phyloP scores from a whole-genome alignment of 805 yeast species.

The Lipomyces sp. region DNA sequence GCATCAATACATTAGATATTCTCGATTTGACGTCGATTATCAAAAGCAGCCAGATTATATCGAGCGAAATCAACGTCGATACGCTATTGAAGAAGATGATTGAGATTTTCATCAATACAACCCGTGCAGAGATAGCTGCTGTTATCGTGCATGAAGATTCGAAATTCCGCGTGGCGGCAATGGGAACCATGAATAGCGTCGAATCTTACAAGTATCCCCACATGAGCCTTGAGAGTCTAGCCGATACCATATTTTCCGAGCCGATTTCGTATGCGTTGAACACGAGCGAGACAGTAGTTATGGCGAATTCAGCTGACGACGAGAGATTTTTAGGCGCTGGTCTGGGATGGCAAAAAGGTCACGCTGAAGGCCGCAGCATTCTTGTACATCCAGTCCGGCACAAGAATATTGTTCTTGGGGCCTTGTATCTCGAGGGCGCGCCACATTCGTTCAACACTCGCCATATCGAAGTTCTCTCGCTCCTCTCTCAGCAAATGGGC shows the following conservation, averaged over 20 bases:
- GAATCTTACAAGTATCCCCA: slow-evolving; percentile 20
- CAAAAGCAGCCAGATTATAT: slow-evolving; percentile 36
- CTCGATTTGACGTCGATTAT: slow-evolving; percentile 38
- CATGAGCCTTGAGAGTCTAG: slow-evolving; percentile 21
- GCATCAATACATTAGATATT: slow-evolving; percentile 31
- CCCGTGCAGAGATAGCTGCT: slow-evolving; percentile 36
- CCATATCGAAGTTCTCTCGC: slow-evolving; percentile 34
- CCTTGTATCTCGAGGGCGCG: slow-evolving; percentile 38
- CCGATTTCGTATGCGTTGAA: slow-evolving; percentile 30
- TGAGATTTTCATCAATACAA: slow-evolving; percentile 36
- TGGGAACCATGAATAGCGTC: slow-evolving; percentile 28
- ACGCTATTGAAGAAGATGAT: slow-evolving; percentile 35
- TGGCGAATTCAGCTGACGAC: slow-evolving; percentile 29
- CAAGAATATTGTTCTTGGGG: slow-evolving; percentile 32
- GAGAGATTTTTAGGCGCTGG: slow-evolving; percentile 27
- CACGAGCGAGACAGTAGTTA: slow-evolving; percentile 31
- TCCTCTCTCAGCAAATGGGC: slow-evolving; percentile 39
- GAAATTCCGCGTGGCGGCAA: slow-evolving; percentile 32
- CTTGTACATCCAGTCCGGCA: slow-evolving; percentile 37
- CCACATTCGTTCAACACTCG: slow-evolving; percentile 37
- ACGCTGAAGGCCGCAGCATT: slow-evolving; percentile 34
- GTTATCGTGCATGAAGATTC: slow-evolving; percentile 32
- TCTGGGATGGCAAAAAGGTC: slow-evolving; percentile 23
- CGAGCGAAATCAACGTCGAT: slow-evolving; percentile 39
- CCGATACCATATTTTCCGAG: slow-evolving; percentile 13